Evolutionary conservation across 1,139 yeast species (phyloP).

Genomic region (Lodderomyces orthopsilosis): DNA sequence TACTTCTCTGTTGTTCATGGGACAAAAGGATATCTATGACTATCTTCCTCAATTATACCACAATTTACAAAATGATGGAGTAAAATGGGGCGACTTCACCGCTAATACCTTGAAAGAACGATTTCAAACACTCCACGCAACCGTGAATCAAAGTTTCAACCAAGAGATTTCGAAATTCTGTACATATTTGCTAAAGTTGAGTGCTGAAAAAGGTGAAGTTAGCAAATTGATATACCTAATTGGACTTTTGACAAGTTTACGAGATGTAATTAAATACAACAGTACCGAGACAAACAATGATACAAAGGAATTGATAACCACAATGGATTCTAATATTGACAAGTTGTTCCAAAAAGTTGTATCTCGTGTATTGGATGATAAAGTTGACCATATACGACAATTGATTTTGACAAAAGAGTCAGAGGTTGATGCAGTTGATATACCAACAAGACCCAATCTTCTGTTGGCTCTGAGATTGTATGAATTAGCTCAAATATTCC

Average conservation of each 20-base stretch:
- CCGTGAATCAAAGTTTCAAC: conserved; percentile 15
- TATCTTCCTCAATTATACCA: conserved; percentile 14
- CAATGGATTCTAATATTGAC: background rate
- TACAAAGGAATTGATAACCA: background rate
- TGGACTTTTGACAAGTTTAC: conserved; percentile 8
- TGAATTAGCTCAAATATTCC: background rate
- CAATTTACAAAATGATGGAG: conserved; percentile 1
- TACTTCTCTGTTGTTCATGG: background rate
- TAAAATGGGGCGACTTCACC: conserved; percentile 18
- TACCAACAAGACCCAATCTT: conserved; percentile 4
- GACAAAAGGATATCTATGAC: conserved; percentile 12
- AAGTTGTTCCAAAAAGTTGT: background rate
- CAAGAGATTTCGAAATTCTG: conserved; percentile 12
- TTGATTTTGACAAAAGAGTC: background rate
- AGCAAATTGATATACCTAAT: conserved; percentile 10
- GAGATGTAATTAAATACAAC: background rate
- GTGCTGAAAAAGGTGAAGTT: conserved; percentile 12
- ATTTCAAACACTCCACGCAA: conserved; percentile 13
- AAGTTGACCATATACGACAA: background rate
- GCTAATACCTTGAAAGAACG: conserved; percentile 10
- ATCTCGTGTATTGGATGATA: background rate
- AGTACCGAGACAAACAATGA: background rate
- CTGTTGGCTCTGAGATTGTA: background rate
- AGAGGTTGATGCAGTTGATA: background rate
- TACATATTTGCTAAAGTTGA: conserved; percentile 8